Evolutionary conservation across 2,329 filamentous ascomycete genomes (phyloP), one percentile per base, ranked within the genome.

Genomic region (Fusarium mundagurra): DNA sequence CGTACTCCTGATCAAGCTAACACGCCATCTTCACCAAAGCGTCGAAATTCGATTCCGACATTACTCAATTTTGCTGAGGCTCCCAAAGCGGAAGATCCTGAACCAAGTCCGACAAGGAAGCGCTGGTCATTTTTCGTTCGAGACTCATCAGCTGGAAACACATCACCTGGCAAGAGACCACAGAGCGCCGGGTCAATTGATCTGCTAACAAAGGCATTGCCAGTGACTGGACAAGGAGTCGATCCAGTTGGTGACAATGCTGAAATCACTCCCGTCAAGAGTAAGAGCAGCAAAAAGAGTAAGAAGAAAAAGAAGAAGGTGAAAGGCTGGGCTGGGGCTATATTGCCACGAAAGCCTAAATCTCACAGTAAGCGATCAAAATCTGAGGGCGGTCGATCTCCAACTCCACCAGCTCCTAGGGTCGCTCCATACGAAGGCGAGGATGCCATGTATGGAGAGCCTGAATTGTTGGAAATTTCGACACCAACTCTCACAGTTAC

Each of bases 261-360:
- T 5, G 78, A 76, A 11, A 36, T 69, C 60, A 18, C 74, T 53
- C 31, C 78, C 70, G 48, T 57, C 16, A 77, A 78, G 34, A 43
- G 61, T 20, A 81, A 81, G 66, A 81, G 81, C 63, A 73, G 75
- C 27, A 71, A 70, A 39, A 84, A 83, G 74, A 82, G 76, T 65
- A 83, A 82, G 57, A 81, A 82, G 38, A 81, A 82, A 63, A 85
- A 85, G 79, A 95, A 94, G 83, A 93, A 93, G 81, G 93, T 96
- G 67, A 94, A 93, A 78, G 88, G 88, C 8, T 93, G 91, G 91
- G 90, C 90, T 24, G 91, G 91, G 38, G 89, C 90, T 5, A 92
- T 93, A 64, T 84, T 94, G 13, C 89, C 90, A 22, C 86, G 89
- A 9, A 93, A 91, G 73, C 84, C 87, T 2, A 92, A 89, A 84